Evolutionary conservation across 257 asterid genomes (phyloP), one percentile per base, ranked within the genome.

Genomic region (Leptodermis oblonga): DNA sequence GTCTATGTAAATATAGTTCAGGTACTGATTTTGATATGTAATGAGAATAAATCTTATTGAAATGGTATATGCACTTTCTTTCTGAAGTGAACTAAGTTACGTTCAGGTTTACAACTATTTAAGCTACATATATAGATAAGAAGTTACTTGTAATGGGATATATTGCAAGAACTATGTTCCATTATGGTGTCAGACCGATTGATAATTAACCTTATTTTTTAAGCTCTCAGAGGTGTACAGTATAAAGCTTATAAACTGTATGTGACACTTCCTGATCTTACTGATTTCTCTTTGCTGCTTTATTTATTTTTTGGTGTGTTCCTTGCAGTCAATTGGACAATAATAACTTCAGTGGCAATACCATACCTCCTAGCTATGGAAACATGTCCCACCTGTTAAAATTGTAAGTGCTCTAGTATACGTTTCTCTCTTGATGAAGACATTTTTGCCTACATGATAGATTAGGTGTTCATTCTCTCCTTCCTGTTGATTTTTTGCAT

Each of bases 241-340:
- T 3, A n/a, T 7, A 15, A 14, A 53, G 28, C 17, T 67, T 67
- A 3, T 49, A 20, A 61, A 23, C 37, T 28, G 59, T 15, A 46
- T 20, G 37, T 65, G 58, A 31, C 48, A 1, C 42, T 8, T 42
- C 61, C 7, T 53, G 3, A 22, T 56, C 37, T 68, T 6, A 2
- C 62, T 56, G 34, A n/a, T 31, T 52, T 55, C 55, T 59, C 62
- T 71, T 73, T 58, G 61, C 70, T 14, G 55, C 64, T 55, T 77
- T 20, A 4, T 43, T 54, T 54, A 54, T 23, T 22, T 54, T 7
- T 8, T 54, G 22, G 36, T 31, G 22, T 33, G 11, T 31, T 59
- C 14, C 22, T 74, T 76, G 70, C 92, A 92, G 98, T 71, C 98
- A 92, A 76, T 92, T 92, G 51, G 98, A 92, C 71, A 92, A 89